Percentiles rank a stretch among this genome's conserved stretches.
phyloP scores from a whole-genome alignment of 2,329 filamentous ascomycete species.

The Botrytis paeoniae region DNA sequence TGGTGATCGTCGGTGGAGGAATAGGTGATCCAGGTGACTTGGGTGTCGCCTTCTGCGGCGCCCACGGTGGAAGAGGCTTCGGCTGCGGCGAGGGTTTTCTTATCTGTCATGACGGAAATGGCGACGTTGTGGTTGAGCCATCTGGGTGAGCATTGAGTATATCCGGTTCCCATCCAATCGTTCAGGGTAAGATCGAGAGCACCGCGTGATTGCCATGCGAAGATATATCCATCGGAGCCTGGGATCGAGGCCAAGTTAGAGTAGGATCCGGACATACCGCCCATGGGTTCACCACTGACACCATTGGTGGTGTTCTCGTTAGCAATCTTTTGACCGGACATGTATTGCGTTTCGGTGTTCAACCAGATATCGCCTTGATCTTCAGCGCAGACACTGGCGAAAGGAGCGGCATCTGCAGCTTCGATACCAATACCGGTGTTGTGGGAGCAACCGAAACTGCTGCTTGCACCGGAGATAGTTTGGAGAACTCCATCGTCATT shows the following conservation, averaged over 20 bases:
- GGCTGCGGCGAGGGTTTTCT: conserved; percentile 52
- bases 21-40: conserved; percentile 58
- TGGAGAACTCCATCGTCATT: conserved; percentile 48
- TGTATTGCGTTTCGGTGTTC: conserved; percentile 57
- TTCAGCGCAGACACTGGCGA: conserved; percentile 47
- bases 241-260: conserved; percentile 54
- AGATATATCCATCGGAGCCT: conserved; percentile 53
- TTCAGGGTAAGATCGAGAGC: conserved; percentile 53
- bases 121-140: conserved; percentile 54
- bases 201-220: conserved; percentile 61
- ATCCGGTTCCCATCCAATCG: conserved; percentile 56
- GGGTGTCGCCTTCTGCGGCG: conserved; percentile 51
- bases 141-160: conserved; percentile 44
- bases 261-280: conserved; percentile 62
- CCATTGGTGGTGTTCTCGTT: conserved; percentile 62
- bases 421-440: conserved; percentile 64
- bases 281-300: conserved; percentile 54
- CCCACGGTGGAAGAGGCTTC: conserved; percentile 55
- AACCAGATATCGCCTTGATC: conserved; percentile 64
- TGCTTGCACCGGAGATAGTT: conserved; percentile 48
- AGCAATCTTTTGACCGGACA: conserved; percentile 58
- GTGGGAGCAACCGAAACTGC: conserved; percentile 60
- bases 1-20: conserved; percentile 50
- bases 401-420: conserved; percentile 48
- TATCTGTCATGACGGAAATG: conserved; percentile 54